phyloP scores from a whole-genome alignment of 345 rosid genomes.

The Salix koriyanagi region DNA sequence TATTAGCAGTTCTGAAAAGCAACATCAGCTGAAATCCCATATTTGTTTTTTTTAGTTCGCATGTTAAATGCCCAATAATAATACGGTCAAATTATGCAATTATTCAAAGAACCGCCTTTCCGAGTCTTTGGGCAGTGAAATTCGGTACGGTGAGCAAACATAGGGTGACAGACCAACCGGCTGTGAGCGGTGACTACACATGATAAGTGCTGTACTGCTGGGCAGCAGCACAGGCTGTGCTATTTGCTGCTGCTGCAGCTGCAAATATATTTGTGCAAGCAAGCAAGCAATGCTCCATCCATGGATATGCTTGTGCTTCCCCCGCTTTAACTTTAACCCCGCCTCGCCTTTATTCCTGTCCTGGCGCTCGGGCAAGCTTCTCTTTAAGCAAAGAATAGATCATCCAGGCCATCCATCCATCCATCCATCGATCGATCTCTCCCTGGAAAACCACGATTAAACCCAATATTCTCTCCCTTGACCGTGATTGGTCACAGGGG shows the following conservation, averaged over 20 bases:
- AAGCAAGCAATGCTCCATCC: too few species aligned
- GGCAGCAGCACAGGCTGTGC: conserved; percentile 9
- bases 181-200: conserved; percentile 38
- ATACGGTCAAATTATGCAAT: neutral
- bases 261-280: neutral
- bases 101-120: neutral
- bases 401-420: conserved; percentile 32
- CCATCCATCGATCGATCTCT: neutral
- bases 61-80: too few species aligned
- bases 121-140: conserved; percentile 12
- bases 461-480: neutral
- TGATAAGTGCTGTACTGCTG: neutral
- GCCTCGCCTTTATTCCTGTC: conserved; percentile 48
- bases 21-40: too few species aligned
- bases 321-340: conserved; percentile 25
- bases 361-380: conserved; percentile 40
- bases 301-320: neutral
- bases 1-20: too few species aligned
- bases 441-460: neutral
- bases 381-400: conserved; percentile 71
- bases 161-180: conserved; percentile 26
- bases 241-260: neutral
- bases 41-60: too few species aligned
- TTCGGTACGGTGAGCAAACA: conserved; percentile 28
- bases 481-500: too few species aligned